Evolutionary conservation across 73 alveolate genomes (phyloP).

Genomic region (Effrenium voratum): DNA sequence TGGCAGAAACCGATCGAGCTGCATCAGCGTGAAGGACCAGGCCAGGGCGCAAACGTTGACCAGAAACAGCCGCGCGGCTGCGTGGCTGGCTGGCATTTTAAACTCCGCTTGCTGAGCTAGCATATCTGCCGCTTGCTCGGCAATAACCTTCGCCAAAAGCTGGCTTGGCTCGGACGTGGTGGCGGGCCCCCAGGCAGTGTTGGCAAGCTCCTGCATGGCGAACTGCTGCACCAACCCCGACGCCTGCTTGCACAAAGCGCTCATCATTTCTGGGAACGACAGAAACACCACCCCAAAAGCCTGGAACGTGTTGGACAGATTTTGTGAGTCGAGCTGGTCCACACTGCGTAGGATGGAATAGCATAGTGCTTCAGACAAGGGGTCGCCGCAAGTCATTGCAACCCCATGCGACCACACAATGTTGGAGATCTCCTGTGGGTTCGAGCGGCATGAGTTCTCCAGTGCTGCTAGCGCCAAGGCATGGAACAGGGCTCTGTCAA

Average conservation of each 20-base stretch:
- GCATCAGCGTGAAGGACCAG: slow-evolving; percentile 44
- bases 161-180: not conserved
- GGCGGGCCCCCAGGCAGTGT: not conserved
- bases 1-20: not conserved
- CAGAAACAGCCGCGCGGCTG: not conserved
- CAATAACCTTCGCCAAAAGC: not conserved
- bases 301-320: slow-evolving; percentile 17
- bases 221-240: not conserved
- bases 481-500: not conserved
- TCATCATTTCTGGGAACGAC: not conserved
- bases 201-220: slow-evolving; percentile 13
- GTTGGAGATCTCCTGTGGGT: slow-evolving; percentile 48
- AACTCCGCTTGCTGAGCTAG: too few relatives aligned
- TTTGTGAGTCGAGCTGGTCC: not conserved
- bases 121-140: not conserved
- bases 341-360: not conserved
- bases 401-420: not conserved
- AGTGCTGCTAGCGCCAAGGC: not conserved
- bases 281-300: not conserved
- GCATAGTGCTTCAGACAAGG: not conserved
- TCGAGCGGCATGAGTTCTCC: not conserved
- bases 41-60: slow-evolving; percentile 33
- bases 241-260: not conserved
- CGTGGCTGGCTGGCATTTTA: not conserved
- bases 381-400: not conserved